Evolutionary conservation across 768 basidiomycete genomes (phyloP).

Genomic region (Cystobasidium onofrii): DNA sequence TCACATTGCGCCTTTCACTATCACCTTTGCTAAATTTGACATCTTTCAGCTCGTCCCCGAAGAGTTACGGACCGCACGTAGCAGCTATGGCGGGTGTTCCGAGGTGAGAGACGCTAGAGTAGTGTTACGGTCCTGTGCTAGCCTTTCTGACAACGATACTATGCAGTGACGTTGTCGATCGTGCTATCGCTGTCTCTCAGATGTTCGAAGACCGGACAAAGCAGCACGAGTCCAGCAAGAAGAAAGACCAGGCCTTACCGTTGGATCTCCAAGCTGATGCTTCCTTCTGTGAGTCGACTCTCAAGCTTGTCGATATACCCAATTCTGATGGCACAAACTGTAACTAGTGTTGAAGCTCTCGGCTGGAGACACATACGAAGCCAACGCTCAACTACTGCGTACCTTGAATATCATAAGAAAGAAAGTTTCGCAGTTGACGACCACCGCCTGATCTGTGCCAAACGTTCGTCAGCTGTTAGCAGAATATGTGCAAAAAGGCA

Average conservation of each 20-base stretch:
- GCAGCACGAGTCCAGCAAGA: conserved; percentile 53
- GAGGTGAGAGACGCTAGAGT: too few relatives aligned
- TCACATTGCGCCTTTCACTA: conserved; percentile 46
- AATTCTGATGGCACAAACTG: not conserved
- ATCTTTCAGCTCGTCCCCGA: conserved; percentile 63
- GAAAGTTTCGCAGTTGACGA: not conserved
- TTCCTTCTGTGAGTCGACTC: conserved; percentile 48
- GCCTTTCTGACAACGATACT: too few relatives aligned
- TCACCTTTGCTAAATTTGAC: conserved; percentile 33
- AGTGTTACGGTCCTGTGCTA: too few relatives aligned
- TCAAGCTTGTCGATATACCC: not conserved
- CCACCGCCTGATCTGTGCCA: not conserved
- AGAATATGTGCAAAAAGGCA: too few relatives aligned
- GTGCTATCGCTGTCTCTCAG: conserved; percentile 77
- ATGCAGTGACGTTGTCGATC: conserved; percentile 61
- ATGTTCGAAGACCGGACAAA: conserved; percentile 73
- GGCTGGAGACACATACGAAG: not conserved
- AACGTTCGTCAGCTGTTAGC: too few relatives aligned
- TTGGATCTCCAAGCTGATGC: conserved; percentile 84
- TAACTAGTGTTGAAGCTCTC: not conserved
- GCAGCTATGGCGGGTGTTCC: conserved; percentile 60
- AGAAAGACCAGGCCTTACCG: conserved; percentile 58
- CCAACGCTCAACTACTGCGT: not conserved
- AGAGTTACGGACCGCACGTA: conserved; percentile 88
- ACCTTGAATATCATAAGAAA: not conserved